Base-by-base conservation (phyloP, 1,284 basidiomycete genomes). In the Ceraceosorus guamensis region DNA sequence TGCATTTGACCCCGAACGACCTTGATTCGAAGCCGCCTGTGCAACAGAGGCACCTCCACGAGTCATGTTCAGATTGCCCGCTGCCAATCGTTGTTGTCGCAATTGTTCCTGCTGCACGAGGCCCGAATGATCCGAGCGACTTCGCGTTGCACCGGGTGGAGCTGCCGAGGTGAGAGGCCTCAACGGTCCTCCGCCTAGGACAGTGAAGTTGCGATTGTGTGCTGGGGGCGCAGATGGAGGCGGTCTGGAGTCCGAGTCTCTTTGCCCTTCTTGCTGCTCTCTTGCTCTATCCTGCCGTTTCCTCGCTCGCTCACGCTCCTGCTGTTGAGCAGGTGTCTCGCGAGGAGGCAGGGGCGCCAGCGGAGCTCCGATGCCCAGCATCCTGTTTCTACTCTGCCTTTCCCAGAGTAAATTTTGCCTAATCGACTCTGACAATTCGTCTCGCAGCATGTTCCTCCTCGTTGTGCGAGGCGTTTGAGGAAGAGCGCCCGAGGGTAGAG, bases 391-490 rank as follows among this genome's bases (percentile, higher is more conserved):
- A 37, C 63, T 73, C 55, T 76, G 73, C 8, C 89, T 82, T 71
- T 90, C 87, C 89, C 89, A 91, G 5, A 92, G 77, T 63, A 93
- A 71, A 67, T 91, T 88, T 50, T 86, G 80, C 18, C 90, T 80
- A 59, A 93, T 77, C 60, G 85, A 87, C 78, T 92, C 90, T 48
- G 87, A 87, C 71, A 93, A 80, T 77, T 93, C 90, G 24, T 85
- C 86, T 56, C 84, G 81, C 50, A 92, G 80, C 88, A 92, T 91
- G 67, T 84, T 82, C 49, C 87, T 81, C 4, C 89, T 82, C 14
- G 88, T 91, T 39, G 90, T 89, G 33, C 87, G 83, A 0, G 90
- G 90, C 1, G 89, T 88, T 65, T 86, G 86, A 0, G 89, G 87
- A 32, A 82, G 79, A 0, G 84, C 81, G 80, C 78, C 0, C 87